Evolutionary conservation across 75 land plant genomes (phyloP).

Genomic region (Larix kaempferi): DNA sequence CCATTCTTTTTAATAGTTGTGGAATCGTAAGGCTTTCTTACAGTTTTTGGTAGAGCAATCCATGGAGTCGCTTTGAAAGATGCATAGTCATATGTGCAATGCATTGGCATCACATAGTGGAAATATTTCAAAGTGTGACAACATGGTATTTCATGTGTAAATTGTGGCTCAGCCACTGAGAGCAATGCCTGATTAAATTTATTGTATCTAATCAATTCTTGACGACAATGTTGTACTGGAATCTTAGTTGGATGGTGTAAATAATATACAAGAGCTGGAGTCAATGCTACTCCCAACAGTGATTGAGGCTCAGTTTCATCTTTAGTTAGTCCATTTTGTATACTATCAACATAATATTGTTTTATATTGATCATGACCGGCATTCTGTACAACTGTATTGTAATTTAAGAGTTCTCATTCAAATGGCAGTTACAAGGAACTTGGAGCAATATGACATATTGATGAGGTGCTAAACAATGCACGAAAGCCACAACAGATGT

Average conservation of each 20-base stretch:
- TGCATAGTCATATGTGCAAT: neutral
- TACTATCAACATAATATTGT: neutral
- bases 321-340: neutral
- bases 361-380: neutral
- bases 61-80: neutral
- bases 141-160: neutral
- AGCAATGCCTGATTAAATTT: neutral
- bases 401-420: neutral
- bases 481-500: neutral
- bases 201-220: neutral
- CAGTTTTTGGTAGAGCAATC: neutral
- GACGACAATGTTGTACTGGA: neutral
- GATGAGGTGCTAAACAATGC: neutral
- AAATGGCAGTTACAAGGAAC: neutral
- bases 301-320: neutral
- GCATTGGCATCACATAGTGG: neutral
- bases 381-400: neutral
- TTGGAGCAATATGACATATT: neutral
- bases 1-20: neutral
- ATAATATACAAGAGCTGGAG: neutral
- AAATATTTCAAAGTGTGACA: neutral
- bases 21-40: neutral
- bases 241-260: neutral
- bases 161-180: neutral
- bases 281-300: neutral